Evolutionary conservation across 176 grass and related monocot species (phyloP).

Genomic region (Triticum turgidum): DNA sequence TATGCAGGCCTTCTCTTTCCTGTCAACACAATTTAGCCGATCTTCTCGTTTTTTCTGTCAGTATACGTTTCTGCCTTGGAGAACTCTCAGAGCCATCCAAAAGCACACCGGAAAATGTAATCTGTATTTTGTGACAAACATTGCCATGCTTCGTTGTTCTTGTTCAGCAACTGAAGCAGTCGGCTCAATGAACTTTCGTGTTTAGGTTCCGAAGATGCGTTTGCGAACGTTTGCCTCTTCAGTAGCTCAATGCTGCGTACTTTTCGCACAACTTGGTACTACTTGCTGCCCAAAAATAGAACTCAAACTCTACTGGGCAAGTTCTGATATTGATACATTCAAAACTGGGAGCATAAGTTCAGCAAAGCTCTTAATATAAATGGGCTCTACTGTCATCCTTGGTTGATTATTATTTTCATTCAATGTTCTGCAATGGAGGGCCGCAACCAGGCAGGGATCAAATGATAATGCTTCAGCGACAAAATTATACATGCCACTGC

Average conservation of each 20-base stretch:
- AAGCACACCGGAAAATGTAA: background rate
- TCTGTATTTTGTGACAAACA: background rate
- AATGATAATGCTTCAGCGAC: background rate
- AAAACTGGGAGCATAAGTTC: too few relatives aligned
- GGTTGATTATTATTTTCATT: background rate
- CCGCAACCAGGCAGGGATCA: background rate
- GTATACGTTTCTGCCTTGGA: background rate
- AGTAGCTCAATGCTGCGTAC: background rate
- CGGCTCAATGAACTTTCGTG: background rate
- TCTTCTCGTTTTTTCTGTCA: background rate
- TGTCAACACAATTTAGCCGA: background rate
- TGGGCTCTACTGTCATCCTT: background rate
- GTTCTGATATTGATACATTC: background rate
- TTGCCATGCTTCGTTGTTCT: background rate
- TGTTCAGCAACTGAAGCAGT: background rate
- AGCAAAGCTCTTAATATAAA: background rate
- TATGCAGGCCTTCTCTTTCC: background rate
- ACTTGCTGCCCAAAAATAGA: background rate
- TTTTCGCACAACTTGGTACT: background rate
- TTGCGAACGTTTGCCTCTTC: background rate
- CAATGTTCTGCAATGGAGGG: constrained; percentile 6
- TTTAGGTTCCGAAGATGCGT: background rate
- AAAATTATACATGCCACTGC: constrained; percentile 37
- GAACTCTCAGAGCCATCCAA: background rate
- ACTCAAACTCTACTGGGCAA: background rate